Evolutionary conservation across 257 asterid species (phyloP), one percentile per base, ranked within the genome.

Genomic region (Forsythia viridissima): DNA sequence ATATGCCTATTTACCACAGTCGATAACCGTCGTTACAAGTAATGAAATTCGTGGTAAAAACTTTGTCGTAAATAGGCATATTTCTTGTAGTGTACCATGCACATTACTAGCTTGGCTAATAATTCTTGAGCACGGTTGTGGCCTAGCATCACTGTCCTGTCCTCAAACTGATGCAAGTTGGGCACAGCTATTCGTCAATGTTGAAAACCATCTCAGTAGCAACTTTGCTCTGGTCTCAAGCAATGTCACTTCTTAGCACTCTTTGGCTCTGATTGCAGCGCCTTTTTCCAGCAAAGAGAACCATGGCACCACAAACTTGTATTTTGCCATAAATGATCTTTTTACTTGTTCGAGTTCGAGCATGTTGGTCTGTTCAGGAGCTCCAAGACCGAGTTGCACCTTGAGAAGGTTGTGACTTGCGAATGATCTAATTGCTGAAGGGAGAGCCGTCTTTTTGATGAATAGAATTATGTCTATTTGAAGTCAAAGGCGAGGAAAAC

Each of bases 131-230:
- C 86, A 65, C 92, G 96, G 82, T 87, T 88, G 70, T 92, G 94
- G 2, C 98, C 98, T 9, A 93, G 81, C 98, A 91, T 91, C 80
- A 93, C 98, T 1, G 96, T 91, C 84, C 98, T 1, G 96, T 91
- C 84, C 98, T 83, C 46, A 93, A 91, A 44, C 97, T 89, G 78
- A 91, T 87, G 79, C 97, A 90, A 30, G 93, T 90, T 52, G 97
- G 78, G 66, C 97, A 93, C 3, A 90, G 85, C 76, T 91, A 97
- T 67, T 93, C 97, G 43, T 92, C 98, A 5, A 85, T 82, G 70
- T 93, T 94, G 16, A 91, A 91, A 72, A 4, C 98, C 98, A 30
- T 73, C 98, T 83, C 20, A 93, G 80, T 80, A 93, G 84, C 86
- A 93, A 69, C 77, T 83, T 86, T 13, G 97, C 93, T 74, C 97